Base-by-base conservation (phyloP, 192 early-diverging fungal genomes). In the Backusella australiensis region DNA sequence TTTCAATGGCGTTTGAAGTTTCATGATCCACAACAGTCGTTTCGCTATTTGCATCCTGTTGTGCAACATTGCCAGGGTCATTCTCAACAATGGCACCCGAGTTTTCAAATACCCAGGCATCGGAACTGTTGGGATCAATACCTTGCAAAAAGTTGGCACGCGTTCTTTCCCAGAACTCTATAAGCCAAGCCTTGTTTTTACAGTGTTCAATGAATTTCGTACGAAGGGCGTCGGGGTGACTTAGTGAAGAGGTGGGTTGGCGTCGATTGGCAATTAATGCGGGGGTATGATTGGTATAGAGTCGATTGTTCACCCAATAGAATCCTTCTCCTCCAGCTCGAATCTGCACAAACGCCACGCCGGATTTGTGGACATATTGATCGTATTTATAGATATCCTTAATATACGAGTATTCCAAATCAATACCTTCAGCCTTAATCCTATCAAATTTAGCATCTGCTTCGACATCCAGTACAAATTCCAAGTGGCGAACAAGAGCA, bases 381-480 rank as follows among this genome's bases (percentile, higher is more conserved):
- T 94, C 93, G 77, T 94, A 87, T 79, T 87, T 86, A 81, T 92
- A 94, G 3, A 86, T 85, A 1, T 90, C 87, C 29, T 89, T 83
- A 21, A 86, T 75, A 80, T 92, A 91, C 1, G 91, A 88, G 72
- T 88, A 88, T 77, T 80, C 89, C 8, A 86, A 70, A 7, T 90
- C 85, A 0, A 88, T 75, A 7, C 85, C 82, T 21, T 85, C 83
- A 4, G 67, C 41, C 35, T 71, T 71, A 4, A 69, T 75, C n/a
- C 59, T 44, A 0, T 94, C 93, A 73, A 95, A 97, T 34, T 79
- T 71, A 34, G 76, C 56, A 76, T 98, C 97, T 0, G 95, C 91
- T 78, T 99, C 98, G n/a, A 95, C 88, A 80, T 99, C 98, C 17
- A 98, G 86, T 23, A 99, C 88, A 85, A 97, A 99, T 21, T 91